Conservation (phyloP, 495 filamentous ascomycete genomes). For the Copromyces sp. region DNA sequence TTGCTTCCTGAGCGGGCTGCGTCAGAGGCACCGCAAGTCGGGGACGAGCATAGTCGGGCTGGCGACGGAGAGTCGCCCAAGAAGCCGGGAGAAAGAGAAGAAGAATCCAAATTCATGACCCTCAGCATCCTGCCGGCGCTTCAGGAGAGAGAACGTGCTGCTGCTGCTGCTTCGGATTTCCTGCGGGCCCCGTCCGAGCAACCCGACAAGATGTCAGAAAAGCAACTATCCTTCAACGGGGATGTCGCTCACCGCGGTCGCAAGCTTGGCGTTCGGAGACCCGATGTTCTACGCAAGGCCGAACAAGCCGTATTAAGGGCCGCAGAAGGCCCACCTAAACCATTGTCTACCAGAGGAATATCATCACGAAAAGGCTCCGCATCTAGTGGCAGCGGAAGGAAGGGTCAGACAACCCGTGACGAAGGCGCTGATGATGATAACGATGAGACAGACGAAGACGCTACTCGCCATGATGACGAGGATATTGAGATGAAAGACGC, state of each 20-base stretch:
- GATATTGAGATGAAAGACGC: constrained; percentile 29
- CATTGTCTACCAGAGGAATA: constrained; percentile 7
- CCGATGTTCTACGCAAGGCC: constrained; percentile 40
- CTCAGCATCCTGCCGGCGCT: constrained; percentile 42
- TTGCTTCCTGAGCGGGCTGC: constrained; percentile 31
- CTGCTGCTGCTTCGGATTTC: constrained; percentile 13
- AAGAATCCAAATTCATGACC: not conserved
- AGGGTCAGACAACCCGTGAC: constrained; percentile 14
- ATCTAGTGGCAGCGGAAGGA: constrained; percentile 27
- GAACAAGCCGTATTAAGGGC: constrained; percentile 37
- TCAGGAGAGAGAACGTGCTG: constrained; percentile 16
- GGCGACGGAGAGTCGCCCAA: not conserved
- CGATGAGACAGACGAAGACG: constrained; percentile 7
- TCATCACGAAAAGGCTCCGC: constrained; percentile 26
- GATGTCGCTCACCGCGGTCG: constrained; percentile 25
- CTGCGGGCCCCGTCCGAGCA: constrained; percentile 22
- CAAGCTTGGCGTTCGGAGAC: constrained; percentile 30
- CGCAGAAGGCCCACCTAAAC: constrained; percentile 31
- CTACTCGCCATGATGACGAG: constrained; percentile 7
- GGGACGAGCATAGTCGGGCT: constrained; percentile 5
- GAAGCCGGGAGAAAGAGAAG: not conserved
- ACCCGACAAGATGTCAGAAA: constrained; percentile 23
- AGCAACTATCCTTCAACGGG: constrained; percentile 24
- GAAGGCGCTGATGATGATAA: constrained; percentile 19
- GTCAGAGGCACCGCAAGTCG: constrained; percentile 14